A percentile compares a stretch with the other conserved stretches of the same genome.
Evolutionary conservation across 768 basidiomycete species (phyloP).

Genomic region (Suillus weaverae): DNA sequence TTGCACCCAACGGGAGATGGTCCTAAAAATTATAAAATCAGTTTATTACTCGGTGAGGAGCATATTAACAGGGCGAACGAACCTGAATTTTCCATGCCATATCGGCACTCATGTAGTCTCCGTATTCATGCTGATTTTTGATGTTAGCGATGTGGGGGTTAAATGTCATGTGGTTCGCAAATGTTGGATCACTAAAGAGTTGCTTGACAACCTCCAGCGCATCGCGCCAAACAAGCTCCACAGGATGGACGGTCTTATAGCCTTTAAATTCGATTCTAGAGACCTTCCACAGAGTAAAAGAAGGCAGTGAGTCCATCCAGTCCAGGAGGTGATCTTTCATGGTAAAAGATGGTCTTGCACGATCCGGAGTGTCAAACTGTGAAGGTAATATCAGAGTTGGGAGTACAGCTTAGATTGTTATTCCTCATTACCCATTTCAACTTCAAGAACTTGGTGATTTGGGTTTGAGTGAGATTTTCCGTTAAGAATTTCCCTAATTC

Average conservation of each 20-base stretch:
- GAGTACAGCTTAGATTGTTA: conserved; percentile 1
- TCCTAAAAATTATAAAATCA: too few species aligned
- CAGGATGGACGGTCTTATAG: conserved; percentile 15
- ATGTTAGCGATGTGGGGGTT: conserved; percentile 15
- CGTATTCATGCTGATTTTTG: conserved; percentile 13
- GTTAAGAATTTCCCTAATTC: conserved; percentile 30
- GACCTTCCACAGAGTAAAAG: conserved; percentile 22
- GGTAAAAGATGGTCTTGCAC: conserved; percentile 18
- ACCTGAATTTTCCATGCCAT: conserved; percentile 26
- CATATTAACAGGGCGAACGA: too few species aligned
- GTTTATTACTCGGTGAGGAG: too few species aligned
- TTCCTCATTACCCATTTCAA: conserved; percentile 29
- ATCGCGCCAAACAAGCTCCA: conserved; percentile 26
- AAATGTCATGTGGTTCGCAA: conserved; percentile 23
- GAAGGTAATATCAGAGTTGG: not conserved
- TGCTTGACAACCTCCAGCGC: conserved; percentile 23
- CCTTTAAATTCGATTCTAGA: conserved; percentile 4
- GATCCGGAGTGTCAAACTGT: conserved; percentile 6
- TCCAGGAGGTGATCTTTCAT: conserved; percentile 19
- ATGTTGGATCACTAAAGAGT: conserved; percentile 23
- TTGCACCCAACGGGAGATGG: conserved; percentile 22
- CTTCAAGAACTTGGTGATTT: conserved; percentile 29
- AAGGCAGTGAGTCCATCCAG: conserved; percentile 19
- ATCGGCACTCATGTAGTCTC: conserved; percentile 24
- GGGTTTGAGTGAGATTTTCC: conserved; percentile 20